Evolutionary conservation across 83 land plant species (phyloP).

Genomic region (Diphasiastrum complanatum): DNA sequence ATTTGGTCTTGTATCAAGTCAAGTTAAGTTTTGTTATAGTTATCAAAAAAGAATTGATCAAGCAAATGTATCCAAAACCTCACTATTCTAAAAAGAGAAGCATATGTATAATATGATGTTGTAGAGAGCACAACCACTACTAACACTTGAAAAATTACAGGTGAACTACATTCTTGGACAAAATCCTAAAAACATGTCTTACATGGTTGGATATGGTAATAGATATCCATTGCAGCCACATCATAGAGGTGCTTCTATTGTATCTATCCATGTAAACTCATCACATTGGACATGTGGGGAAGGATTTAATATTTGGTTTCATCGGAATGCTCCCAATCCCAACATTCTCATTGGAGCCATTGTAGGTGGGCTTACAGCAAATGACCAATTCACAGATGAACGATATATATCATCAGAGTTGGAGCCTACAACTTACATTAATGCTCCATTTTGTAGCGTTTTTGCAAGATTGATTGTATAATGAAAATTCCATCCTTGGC

Average conservation of each 20-base stretch:
- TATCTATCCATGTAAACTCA: conserved; percentile 48
- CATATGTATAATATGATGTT: too few species aligned
- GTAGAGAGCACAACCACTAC: too few species aligned
- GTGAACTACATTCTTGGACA: conserved; percentile 71
- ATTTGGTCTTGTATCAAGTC: too few species aligned
- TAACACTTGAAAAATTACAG: too few species aligned
- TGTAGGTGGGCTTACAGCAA: conserved; percentile 66
- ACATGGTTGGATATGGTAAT: conserved; percentile 80
- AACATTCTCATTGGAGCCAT: conserved; percentile 65
- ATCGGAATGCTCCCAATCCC: conserved; percentile 47
- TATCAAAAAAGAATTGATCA: too few species aligned
- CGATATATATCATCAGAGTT: conserved; percentile 50
- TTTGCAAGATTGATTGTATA: too few species aligned
- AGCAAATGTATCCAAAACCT: too few species aligned
- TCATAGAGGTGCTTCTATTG: conserved; percentile 74
- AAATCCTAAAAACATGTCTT: conserved; percentile 61
- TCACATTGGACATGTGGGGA: conserved; percentile 46
- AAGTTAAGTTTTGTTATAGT: too few species aligned
- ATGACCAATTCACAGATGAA: conserved; percentile 53
- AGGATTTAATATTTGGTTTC: conserved; percentile 47
- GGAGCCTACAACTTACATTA: conserved; percentile 80
- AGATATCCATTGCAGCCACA: conserved; percentile 62
- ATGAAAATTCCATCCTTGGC: too few species aligned
- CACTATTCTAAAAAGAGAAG: too few species aligned
- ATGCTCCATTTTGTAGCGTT: conserved; percentile 79